Conservation (phyloP, 305 asterid species). For the Fraxinus dipetala region DNA sequence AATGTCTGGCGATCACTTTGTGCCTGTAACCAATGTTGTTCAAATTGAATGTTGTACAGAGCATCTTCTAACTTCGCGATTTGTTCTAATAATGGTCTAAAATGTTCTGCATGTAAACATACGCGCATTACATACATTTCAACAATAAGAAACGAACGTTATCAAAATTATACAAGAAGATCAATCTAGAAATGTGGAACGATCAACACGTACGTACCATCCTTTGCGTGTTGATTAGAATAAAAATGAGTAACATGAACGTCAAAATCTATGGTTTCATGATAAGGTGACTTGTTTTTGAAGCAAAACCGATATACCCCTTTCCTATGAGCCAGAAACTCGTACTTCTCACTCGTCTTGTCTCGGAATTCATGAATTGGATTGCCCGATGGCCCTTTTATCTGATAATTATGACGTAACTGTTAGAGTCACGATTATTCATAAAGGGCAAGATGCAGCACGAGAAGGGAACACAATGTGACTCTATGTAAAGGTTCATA, state of each 20-base stretch:
- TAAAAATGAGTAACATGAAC: constrained; percentile 59
- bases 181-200: neutral
- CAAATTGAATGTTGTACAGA: constrained; percentile 72
- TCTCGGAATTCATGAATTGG: constrained; percentile 57
- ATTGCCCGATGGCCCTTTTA: constrained; percentile 72
- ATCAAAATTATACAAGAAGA: neutral
- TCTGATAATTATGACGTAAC: constrained; percentile 33
- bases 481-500: neutral
- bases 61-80: constrained; percentile 79
- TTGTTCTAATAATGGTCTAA: constrained; percentile 65
- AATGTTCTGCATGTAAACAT: constrained; percentile 48
- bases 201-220: constrained; percentile 35
- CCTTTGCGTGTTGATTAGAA: constrained; percentile 71
- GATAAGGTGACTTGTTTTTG: constrained; percentile 67
- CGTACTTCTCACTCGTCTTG: constrained; percentile 66
- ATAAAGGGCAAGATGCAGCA: neutral
- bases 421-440: neutral
- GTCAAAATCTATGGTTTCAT: constrained; percentile 88
- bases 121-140: neutral
- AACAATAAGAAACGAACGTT: neutral
- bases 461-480: neutral
- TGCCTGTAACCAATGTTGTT: constrained; percentile 91
- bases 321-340: constrained; percentile 58
- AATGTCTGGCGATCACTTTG: constrained; percentile 77
- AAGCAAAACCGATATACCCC: constrained; percentile 79